Percentiles rank a stretch among this genome's conserved stretches.
phyloP scores from a whole-genome alignment of 257 asterid genomes.

The Nicotiana undulata region DNA sequence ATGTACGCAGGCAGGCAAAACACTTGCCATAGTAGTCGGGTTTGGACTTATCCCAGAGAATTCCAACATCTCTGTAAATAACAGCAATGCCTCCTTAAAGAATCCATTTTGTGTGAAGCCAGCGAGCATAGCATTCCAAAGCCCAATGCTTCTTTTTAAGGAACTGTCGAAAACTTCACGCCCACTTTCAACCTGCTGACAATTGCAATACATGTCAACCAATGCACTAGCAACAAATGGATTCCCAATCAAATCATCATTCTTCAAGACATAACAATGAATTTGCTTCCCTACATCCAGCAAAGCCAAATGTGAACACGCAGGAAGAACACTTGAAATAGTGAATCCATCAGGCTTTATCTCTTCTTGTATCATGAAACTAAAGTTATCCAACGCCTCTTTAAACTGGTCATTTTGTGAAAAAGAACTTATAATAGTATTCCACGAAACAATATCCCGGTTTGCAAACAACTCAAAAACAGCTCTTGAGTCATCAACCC shows the following conservation, averaged over 20 bases:
- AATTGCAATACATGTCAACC: slow-evolving; percentile 92
- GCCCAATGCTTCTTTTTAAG: slow-evolving; percentile 40
- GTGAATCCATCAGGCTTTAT: slow-evolving; percentile 74
- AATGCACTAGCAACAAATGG: slow-evolving; percentile 74
- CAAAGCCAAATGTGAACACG: slow-evolving; percentile 76
- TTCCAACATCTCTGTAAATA: slow-evolving; percentile 48
- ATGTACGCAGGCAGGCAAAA: slow-evolving; percentile 84
- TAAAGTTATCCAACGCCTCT: slow-evolving; percentile 61
- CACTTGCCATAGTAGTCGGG: slow-evolving; percentile 78
- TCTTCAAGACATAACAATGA: slow-evolving; percentile 62
- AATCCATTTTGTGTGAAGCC: slow-evolving; percentile 77
- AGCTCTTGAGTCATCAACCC: slow-evolving; percentile 40
- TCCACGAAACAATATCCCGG: slow-evolving; percentile 79
- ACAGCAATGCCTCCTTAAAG: slow-evolving; percentile 41
- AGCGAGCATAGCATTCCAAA: slow-evolving; percentile 91
- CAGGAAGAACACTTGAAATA: slow-evolving; percentile 75
- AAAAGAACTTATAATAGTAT: slow-evolving; percentile 54
- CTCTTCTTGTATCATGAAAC: slow-evolving; percentile 47
- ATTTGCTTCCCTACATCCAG: slow-evolving; percentile 60
- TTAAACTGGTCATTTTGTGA: slow-evolving; percentile 45
- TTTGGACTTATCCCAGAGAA: slow-evolving; percentile 42
- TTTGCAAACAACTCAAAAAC: slow-evolving; percentile 44
- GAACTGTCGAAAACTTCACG: slow-evolving; percentile 48
- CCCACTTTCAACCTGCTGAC: slow-evolving; percentile 54
- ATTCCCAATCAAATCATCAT: slow-evolving; percentile 44